These are phyloP conservation scores for Diaporthe longicolla DNA, from an alignment of 2,329 filamentous ascomycete genomes.

Conservation along the genomic window DNA sequence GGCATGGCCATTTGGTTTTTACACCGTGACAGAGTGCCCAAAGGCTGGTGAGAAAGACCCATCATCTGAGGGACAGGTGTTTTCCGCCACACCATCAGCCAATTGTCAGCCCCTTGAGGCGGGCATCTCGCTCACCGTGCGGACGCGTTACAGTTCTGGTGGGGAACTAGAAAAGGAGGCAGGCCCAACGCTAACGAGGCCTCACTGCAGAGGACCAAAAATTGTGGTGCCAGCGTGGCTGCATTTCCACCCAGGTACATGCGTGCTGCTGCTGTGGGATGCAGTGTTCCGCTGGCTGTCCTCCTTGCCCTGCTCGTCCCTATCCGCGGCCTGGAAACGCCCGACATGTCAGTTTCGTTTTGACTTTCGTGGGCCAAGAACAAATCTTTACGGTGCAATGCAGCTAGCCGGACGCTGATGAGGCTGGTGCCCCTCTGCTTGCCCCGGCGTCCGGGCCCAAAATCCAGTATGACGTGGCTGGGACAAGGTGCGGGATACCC, in stretches of 20 bases:
- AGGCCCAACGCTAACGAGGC: slow-evolving; percentile 18
- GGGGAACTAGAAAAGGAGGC: slow-evolving; percentile 18
- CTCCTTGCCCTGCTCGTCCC: not conserved
- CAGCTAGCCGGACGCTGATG: slow-evolving; percentile 15
- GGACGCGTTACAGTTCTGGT: slow-evolving; percentile 29
- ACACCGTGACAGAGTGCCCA: not conserved
- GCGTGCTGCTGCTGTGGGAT: not conserved
- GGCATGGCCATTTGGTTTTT: slow-evolving; percentile 35
- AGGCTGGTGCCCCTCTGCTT: slow-evolving; percentile 27
- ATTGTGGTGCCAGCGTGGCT: not conserved
- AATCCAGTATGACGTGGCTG: slow-evolving; percentile 20
- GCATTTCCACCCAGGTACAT: not conserved
- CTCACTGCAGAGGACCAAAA: not conserved
- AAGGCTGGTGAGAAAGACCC: not conserved
- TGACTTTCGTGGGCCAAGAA: not conserved
- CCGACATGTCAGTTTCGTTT: slow-evolving; percentile 6
- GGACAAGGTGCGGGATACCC: not conserved
- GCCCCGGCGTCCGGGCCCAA: not conserved
- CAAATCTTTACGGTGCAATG: slow-evolving; percentile 3
- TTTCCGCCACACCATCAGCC: slow-evolving; percentile 17
- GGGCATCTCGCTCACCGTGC: slow-evolving; percentile 22
- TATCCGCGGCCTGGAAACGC: slow-evolving; percentile 2
- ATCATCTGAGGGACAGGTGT: slow-evolving; percentile 12
- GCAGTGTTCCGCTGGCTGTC: not conserved
- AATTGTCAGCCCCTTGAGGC: slow-evolving; percentile 21